These are phyloP conservation scores for Calonectria fujianensis DNA, from an alignment of 2,329 filamentous ascomycete species.

Conservation along the genomic window DNA sequence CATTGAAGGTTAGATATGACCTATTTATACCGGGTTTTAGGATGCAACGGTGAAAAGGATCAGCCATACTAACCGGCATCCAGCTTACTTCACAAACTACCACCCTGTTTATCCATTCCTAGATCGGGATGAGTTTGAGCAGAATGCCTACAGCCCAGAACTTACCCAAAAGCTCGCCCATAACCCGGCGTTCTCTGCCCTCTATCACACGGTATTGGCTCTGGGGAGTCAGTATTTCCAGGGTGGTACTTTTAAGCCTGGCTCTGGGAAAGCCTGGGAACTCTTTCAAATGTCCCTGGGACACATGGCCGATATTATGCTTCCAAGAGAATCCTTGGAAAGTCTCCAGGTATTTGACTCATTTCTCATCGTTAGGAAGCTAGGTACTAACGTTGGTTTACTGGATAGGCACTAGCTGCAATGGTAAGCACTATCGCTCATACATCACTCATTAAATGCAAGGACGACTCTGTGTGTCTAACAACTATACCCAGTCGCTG, in stretches of 20 bases:
- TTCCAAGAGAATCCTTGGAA: constrained; percentile 26
- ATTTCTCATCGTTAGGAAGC: no score
- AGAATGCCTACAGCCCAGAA: background rate
- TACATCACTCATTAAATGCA: background rate
- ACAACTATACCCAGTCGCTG: constrained; percentile 54
- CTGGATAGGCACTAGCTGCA: background rate
- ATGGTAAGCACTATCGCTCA: background rate
- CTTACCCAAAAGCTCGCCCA: background rate
- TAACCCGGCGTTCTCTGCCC: constrained; percentile 55
- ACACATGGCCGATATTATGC: constrained; percentile 43
- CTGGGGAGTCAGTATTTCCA: constrained; percentile 59
- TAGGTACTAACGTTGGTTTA: background rate
- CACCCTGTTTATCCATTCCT: constrained; percentile 63
- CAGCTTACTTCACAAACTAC: constrained; percentile 61
- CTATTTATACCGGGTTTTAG: background rate
- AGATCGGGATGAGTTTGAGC: constrained; percentile 45
- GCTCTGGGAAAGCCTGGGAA: constrained; percentile 45
- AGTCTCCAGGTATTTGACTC: background rate
- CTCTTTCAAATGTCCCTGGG: constrained; percentile 48
- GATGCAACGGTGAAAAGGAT: background rate
- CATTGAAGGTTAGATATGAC: background rate
- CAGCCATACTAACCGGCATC: background rate
- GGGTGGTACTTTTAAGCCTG: constrained; percentile 44
- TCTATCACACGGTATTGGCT: constrained; percentile 59
- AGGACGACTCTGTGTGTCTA: background rate